phyloP scores from a whole-genome alignment of 345 rosid species.

The Acer yangbiense region DNA sequence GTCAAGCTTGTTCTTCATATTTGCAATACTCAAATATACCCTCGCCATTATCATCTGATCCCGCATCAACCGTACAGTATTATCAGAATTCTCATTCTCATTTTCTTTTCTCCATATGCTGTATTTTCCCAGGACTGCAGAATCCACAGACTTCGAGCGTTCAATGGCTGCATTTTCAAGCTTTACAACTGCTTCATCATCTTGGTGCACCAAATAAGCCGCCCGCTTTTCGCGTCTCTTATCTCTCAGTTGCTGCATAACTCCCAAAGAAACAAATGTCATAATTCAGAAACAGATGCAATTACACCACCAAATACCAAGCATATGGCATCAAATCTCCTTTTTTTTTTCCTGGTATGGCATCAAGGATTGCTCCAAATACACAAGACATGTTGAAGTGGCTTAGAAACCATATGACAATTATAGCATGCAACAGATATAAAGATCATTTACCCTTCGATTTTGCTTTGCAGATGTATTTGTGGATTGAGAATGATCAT shows the following conservation, averaged over 20 bases:
- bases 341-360: neutral
- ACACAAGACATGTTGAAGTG: neutral
- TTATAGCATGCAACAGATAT: constrained; percentile 7
- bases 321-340: constrained; percentile 1
- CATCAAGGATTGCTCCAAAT: constrained; percentile 3
- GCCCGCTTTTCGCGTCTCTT: constrained; percentile 80
- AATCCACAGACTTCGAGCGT: constrained; percentile 91
- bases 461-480: constrained; percentile 68
- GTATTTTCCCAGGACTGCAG: constrained; percentile 93
- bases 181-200: constrained; percentile 69
- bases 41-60: constrained; percentile 98
- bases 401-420: neutral
- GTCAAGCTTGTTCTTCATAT: constrained; percentile 68
- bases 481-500: constrained; percentile 41
- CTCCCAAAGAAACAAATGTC: constrained; percentile 8
- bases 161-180: constrained; percentile 96
- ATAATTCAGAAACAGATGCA: constrained; percentile 3
- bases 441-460: constrained; percentile 67
- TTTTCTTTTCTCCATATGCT: constrained; percentile 93
- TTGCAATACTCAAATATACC: constrained; percentile 81
- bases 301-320: constrained; percentile 7
- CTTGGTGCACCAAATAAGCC: constrained; percentile 65
- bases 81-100: constrained; percentile 87
- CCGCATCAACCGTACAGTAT: constrained; percentile 83
- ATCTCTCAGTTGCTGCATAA: constrained; percentile 86